A percentile compares a stretch with the other conserved stretches of the same genome.
Evolutionary conservation across 768 basidiomycete genomes (phyloP).

Genomic region (Collybia sp.): DNA sequence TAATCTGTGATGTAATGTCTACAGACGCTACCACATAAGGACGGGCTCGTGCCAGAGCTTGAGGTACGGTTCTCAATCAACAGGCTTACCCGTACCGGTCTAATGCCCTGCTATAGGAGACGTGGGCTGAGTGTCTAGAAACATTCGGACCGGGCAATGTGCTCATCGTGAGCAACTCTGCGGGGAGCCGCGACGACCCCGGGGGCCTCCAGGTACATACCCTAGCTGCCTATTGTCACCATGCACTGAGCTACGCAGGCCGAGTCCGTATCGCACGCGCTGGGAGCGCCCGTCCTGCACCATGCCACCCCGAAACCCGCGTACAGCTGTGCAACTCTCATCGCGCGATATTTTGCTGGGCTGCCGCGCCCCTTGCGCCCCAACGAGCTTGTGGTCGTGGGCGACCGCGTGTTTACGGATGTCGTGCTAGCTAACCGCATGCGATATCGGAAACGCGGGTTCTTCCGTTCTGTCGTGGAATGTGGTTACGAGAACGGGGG

Average conservation of each 20-base stretch:
- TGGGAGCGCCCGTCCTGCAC: constrained; percentile 77
- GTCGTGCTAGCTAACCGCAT: constrained; percentile 82
- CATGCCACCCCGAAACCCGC: constrained; percentile 79
- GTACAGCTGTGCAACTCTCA: constrained; percentile 66
- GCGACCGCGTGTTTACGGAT: constrained; percentile 93
- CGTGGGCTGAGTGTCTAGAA: constrained; percentile 70
- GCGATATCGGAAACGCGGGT: constrained; percentile 17
- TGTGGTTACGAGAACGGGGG: constrained; percentile 21
- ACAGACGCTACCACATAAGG: constrained; percentile 79
- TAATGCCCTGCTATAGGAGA: constrained; percentile 37
- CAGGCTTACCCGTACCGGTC: not conserved
- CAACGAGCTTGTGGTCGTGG: constrained; percentile 75
- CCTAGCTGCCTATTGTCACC: not conserved
- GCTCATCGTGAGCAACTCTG: constrained; percentile 92
- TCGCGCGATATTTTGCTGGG: constrained; percentile 71
- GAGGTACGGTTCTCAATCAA: constrained; percentile 37
- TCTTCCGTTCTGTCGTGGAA: too few relatives aligned
- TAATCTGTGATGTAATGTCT: not conserved
- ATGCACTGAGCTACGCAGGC: constrained; percentile 43
- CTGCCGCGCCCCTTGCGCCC: constrained; percentile 50
- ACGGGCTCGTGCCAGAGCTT: constrained; percentile 73
- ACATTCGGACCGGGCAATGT: constrained; percentile 78
- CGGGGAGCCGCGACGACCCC: constrained; percentile 74
- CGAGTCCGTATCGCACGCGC: constrained; percentile 76
- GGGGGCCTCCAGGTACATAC: constrained; percentile 69